Evolutionary conservation across 805 yeast species (phyloP), one percentile per base, ranked within the genome.

Genomic region (Henningerozyma blattae): DNA sequence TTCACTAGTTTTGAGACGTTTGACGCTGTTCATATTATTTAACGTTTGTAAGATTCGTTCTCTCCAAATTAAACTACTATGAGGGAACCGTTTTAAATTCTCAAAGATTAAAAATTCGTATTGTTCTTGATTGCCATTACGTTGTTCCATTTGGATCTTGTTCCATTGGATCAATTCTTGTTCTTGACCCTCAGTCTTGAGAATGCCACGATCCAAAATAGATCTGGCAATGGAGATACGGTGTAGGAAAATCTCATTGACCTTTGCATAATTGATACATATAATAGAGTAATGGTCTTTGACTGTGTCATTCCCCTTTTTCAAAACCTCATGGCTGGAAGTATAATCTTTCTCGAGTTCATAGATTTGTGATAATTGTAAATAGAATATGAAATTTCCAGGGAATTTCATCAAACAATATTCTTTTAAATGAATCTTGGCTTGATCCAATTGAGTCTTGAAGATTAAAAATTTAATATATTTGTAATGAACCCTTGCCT

Each of bases 161-260:
- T 68, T 77, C 6, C 64, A 45, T 75, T 83, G 76, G 2, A 87
- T 44, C n/a, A 37, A 33, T 20, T 72, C 81, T 26, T 58, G 57
- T 5, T 56, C 46, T 0, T 77, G 72, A 35, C 67, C n/a, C n/a
- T n/a, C n/a, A n/a, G n/a, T 70, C 18, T 62, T 59, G 13, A 74
- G 41, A 6, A 81, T 50, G 0, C 81, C 91, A 18, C 72, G 59
- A 44, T 85, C 95, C 16, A 86, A 55, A 1, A 69, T 61, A 0
- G 94, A 75, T 39, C 95, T 68, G 0, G 94, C 85, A 37, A 72
- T 63, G 3, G 76, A 67, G 1, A 62, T 38, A 2, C 65, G 61
- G 1, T 62, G 61, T 9, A 67, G 45, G 1, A 50, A 40, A 1
- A 41, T 31, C 39, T 66, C 72, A 40, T 75, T 80, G 3, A 71